Base-by-base conservation (phyloP, 2,329 filamentous ascomycete genomes). In the Paraphaeosphaeria minitans region DNA sequence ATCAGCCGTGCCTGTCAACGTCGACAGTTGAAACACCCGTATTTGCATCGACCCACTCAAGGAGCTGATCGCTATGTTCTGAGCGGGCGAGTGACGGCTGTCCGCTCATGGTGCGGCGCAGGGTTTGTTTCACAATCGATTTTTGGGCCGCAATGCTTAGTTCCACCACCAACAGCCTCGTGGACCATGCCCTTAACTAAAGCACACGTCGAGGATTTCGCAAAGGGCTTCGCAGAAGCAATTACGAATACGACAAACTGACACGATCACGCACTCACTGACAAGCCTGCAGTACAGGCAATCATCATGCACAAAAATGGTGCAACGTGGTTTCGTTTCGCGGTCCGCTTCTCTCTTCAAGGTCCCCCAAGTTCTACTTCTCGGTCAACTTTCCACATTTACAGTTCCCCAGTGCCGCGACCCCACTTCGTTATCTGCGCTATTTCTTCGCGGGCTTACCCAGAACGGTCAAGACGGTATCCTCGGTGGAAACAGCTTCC, bases 91-190 rank as follows among this genome's bases (percentile, higher is more conserved):
- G 49, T 52, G 35, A 31, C n/a, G 35, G 22, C 37, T 42, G 22
- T 37, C 24, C 50, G 50, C 35, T 43, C 43, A 33, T 53, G 22
- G 50, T 53, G 50, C 50, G 37, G 50, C 37, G 50, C 39, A 53
- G n/a, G 50, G 50, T 37, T 39, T 53, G 50, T 31, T 53, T 53
- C 50, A 42, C 39, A 21, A 12, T 43, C 4, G 16, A 6, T 42
- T 42, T 24, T 42, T 52, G 16, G 31, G 42, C 37, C 16, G 37
- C 50, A 31, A 9, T 19, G 37, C 27, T 53, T 16, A 5, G 37
- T 16, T 7, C 50, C 27, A 13, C 37, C n/a, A 13, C 24, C 31
- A 37, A 7, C 27, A 37, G 47, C 31, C 33, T 35, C 19, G 16
- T 39, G 6, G 7, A 10, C 19, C 22, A 27, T 42, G 8, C 49